Evolutionary conservation across 2,329 filamentous ascomycete species (phyloP), one percentile per base, ranked within the genome.

Genomic region (Xylariales sp.): DNA sequence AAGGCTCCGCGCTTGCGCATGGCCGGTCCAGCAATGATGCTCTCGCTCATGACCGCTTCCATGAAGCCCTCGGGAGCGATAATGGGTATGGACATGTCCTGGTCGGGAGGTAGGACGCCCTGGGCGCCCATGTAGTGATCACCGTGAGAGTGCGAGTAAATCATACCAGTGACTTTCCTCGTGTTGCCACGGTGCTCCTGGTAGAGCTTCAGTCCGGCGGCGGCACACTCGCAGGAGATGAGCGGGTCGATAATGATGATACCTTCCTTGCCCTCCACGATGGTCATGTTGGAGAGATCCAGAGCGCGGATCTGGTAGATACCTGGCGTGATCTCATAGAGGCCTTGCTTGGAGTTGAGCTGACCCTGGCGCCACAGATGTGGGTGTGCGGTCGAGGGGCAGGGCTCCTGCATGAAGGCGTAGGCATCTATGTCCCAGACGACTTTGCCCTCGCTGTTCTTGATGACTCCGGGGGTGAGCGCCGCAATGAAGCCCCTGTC

Each of bases 291-390:
- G 18, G 62, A 57, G 7, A 67, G 31, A 40, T 67, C 65, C 12
- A 65, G 48, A 4, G 56, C 63, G 21, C 62, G 61, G 11, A 67
- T 46, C 45, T 69, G 63, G 41, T 65, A 67, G 12, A 67, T 61
- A 13, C 56, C 54, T 2, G 45, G 41, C 1, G 40, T 47, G 21
- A 68, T 53, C 29, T 59, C 42, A 45, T 53, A 67, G 1, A 69
- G 52, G 1, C 65, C 54, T 31, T 61, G 53, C 15, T 49, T 55
- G 13, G 42, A 45, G 18, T 40, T 45, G 10, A 63, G 48, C 40
- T 60, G 54, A 5, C 43, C 50, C 39, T 65, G 60, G 12, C 59
- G 48, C 61, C 62, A 65, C 23, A 65, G 48, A 13, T 51, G 53
- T 2, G 53, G 49, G 24, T 62, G 51, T 6, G 51, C 59, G 0